Evolutionary conservation across 2,329 filamentous ascomycete genomes (phyloP), one percentile per base, ranked within the genome.

Genomic region (Aureobasidium sp.): DNA sequence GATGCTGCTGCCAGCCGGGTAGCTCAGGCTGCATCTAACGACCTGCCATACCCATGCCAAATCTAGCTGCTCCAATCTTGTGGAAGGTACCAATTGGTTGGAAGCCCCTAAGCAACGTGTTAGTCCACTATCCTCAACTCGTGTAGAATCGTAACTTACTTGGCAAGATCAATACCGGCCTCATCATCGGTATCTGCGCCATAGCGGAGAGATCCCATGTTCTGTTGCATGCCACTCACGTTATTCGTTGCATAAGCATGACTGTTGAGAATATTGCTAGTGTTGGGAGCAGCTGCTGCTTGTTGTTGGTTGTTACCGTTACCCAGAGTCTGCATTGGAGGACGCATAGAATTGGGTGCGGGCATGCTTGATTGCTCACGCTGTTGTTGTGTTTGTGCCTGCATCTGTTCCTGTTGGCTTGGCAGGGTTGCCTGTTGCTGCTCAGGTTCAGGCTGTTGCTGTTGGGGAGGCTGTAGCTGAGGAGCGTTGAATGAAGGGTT

Each of bases 61-160:
- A 64, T 41, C 64, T 62, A 14, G 63, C 63, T 29, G 64, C 63
- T 42, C 63, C 63, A 22, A 65, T 65, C 64, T 73, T 71, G 63
- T 80, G 78, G 66, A 78, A 80, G 2, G 74, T 73, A 31, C 78
- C 78, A 55, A 80, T 80, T 37, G 77, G 77, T 65, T 79, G 77
- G 69, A 80, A 80, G 27, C 78, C 78, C 71, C 78, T 80, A 64
- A 37, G 20, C 9, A 37, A 42, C 34, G 53, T 47, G 65, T 64
- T 56, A 45, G 62, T 42, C 2, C 39, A n/a, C 42, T 29, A 17
- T 31, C 12, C 17, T 25, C 42, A 25, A 36, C 17, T 17, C 6
- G 44, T 17, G 15, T 31, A 12, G 14, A 41, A 5, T n/a, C 36
- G 17, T 22, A 44, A 72, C 77, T 73, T 71, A 80, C 78, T 79